phyloP scores from a whole-genome alignment of 345 rosid genomes.

The Euphorbia peplus region DNA sequence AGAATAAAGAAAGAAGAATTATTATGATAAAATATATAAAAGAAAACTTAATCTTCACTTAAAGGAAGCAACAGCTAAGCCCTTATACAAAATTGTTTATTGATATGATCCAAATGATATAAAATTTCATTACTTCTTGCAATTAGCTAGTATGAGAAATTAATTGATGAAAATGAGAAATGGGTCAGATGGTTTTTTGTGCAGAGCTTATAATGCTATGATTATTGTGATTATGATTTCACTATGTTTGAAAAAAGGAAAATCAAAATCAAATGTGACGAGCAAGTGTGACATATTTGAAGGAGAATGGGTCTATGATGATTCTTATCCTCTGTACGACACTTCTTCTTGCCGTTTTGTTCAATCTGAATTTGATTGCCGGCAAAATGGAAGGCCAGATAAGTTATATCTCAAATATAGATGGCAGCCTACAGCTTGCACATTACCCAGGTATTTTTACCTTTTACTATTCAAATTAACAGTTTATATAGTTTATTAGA shows the following conservation, averaged over 20 bases:
- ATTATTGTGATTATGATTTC: neutral
- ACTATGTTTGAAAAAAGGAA: too few species aligned
- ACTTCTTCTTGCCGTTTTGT: constrained; percentile 66
- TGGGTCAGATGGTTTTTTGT: too few species aligned
- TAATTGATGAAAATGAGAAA: neutral
- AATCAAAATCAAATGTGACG: neutral
- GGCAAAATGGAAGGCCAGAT: constrained; percentile 73
- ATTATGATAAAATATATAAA: too few species aligned
- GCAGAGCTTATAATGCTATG: neutral
- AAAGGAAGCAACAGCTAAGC: neutral
- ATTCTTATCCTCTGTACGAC: constrained; percentile 58
- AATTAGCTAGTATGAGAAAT: too few species aligned
- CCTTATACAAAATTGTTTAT: neutral
- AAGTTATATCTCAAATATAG: constrained; percentile 46
- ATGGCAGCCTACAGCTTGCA: constrained; percentile 73
- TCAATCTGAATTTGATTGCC: constrained; percentile 58
- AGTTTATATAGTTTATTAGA: neutral
- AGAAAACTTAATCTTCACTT: neutral
- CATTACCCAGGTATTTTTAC: constrained; percentile 41
- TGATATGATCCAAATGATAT: neutral
- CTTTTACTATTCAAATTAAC: neutral
- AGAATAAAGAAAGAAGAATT: too few species aligned
- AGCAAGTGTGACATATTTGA: constrained; percentile 51
- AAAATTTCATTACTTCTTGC: neutral
- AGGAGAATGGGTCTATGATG: constrained; percentile 71